Evolutionary conservation across 2,329 filamentous ascomycete species (phyloP), one percentile per base, ranked within the genome.

Genomic region (Phoma sp.): DNA sequence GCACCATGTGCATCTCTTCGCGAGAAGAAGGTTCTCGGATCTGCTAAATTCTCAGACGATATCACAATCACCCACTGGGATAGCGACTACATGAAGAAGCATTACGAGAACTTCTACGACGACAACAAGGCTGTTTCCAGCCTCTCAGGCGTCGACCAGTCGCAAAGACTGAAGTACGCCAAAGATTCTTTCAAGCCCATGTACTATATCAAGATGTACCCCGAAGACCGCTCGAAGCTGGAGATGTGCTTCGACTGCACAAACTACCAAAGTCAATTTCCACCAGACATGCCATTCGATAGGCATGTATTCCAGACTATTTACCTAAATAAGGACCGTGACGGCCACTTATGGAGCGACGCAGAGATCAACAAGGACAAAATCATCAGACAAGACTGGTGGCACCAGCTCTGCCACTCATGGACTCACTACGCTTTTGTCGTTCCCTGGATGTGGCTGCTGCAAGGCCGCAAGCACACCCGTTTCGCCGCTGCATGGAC

Each of bases 251-350:
- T 91, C 73, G 87, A 92, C 71, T 89, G 87, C 75, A 88, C 86
- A 30, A 89, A 90, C 69, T 91, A 91, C 73, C 88, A 92, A 69
- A 81, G 86, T 37, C 88, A 91, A 67, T 88, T 92, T 58, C 73
- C 74, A 5, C 84, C 85, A 1, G 71, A 77, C 1, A 76, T 83
- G 0, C 78, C 80, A 0, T 81, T 83, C 46, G 80, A 84, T 21
- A 78, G 83, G 45, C 87, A 90, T 63, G 83, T 91, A 14, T 91
- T 89, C 69, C 88, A 92, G 61, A 87, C 84, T 7, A 88, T 88
- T 47, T 88, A 87, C 66, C 77, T 89, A 5, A 84, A 88, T 71
- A 85, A 86, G 53, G 74, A 80, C 3, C 68, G 80, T 2, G 79
- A 83, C 56, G 72, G 76, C 7, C 72, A 86, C 23, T 68, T 87